Conservation (phyloP, 345 rosid genomes). For the Dipteronia sinensis region DNA sequence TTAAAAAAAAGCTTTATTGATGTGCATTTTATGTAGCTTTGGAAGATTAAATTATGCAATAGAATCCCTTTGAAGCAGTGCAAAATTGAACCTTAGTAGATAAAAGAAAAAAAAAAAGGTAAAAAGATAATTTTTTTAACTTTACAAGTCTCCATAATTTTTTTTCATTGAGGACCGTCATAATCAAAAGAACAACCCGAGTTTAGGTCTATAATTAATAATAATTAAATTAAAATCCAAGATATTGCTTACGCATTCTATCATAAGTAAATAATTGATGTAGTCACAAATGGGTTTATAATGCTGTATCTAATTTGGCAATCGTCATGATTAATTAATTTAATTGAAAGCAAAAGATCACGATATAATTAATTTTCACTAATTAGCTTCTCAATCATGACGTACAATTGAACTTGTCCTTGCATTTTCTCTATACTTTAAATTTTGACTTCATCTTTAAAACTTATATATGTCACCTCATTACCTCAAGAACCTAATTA, state of each 20-base stretch:
- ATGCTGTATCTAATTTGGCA: constrained; percentile 24
- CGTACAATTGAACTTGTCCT: constrained; percentile 22
- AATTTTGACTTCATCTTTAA: constrained; percentile 19
- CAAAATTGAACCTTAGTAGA: no score
- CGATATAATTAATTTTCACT: constrained; percentile 10
- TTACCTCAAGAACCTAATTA: not conserved
- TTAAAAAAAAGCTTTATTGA: not conserved
- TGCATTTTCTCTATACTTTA: constrained; percentile 10
- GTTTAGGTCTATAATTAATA: no score
- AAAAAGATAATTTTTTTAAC: no score
- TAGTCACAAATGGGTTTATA: constrained; percentile 15
- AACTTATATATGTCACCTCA: not conserved
- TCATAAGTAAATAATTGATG: constrained; percentile 29
- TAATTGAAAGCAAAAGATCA: constrained; percentile 28
- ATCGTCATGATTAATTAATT: constrained; percentile 29
- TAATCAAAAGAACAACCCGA: no score
- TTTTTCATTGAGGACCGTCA: no score
- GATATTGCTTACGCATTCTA: constrained; percentile 14
- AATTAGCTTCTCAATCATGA: constrained; percentile 21
- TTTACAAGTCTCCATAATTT: no score
- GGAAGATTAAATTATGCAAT: no score
- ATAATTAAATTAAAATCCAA: constrained; percentile 7
- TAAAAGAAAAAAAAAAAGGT: not conserved
- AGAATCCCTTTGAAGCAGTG: no score
- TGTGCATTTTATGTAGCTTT: no score